These are phyloP conservation scores for Echites panduratus DNA, from an alignment of 257 asterid species.

Conservation along the genomic window DNA sequence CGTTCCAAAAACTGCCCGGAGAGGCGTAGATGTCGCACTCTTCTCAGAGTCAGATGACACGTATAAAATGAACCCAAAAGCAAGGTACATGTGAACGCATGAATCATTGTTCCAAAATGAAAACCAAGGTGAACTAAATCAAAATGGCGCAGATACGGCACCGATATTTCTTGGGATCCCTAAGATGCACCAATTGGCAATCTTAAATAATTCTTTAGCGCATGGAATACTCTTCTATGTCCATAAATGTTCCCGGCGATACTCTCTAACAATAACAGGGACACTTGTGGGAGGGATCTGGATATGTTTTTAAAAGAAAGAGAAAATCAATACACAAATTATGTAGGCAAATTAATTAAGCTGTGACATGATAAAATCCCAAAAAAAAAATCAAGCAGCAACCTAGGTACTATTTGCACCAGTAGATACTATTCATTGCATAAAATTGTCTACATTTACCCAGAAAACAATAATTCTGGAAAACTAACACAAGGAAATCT, in stretches of 20 bases:
- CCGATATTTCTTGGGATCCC: slow-evolving; percentile 2
- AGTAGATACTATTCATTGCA: not conserved
- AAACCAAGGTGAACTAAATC: slow-evolving; percentile 11
- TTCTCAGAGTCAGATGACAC: slow-evolving; percentile 49
- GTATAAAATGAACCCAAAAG: slow-evolving; percentile 18
- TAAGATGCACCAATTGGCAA: not conserved
- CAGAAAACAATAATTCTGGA: not conserved
- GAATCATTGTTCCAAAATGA: slow-evolving; percentile 19
- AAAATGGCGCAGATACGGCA: slow-evolving; percentile 1
- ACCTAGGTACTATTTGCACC: not conserved
- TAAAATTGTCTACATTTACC: not conserved
- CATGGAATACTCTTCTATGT: slow-evolving; percentile 20
- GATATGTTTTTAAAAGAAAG: slow-evolving; percentile 16
- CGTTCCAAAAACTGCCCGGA: slow-evolving; percentile 51
- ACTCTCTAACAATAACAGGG: slow-evolving; percentile 80
- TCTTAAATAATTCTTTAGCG: not conserved
- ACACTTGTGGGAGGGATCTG: slow-evolving; percentile 89
- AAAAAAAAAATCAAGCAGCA: not conserved
- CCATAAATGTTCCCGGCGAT: slow-evolving; percentile 65
- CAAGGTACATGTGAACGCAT: slow-evolving; percentile 10
- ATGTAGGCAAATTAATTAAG: not conserved
- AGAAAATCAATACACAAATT: not conserved
- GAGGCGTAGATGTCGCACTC: slow-evolving; percentile 73
- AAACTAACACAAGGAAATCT: not conserved
- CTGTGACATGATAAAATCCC: not conserved